Evolutionary conservation across 108 stramenopile species (phyloP), one percentile per base, ranked within the genome.

Genomic region (Fragilaria crotonensis): DNA sequence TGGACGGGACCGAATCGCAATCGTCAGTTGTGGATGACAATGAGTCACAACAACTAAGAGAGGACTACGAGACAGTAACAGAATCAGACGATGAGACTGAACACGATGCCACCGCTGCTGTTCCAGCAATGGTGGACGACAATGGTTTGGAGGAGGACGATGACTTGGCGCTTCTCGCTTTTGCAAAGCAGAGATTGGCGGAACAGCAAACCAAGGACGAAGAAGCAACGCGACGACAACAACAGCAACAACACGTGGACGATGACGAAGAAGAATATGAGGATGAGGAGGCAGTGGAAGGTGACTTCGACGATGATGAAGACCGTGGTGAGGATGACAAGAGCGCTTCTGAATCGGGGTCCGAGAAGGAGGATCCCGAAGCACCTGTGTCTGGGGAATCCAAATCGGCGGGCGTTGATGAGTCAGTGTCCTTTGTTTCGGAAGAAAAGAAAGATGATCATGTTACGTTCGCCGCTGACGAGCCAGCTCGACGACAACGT

Each of bases 61-160:
- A n/a, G n/a, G n/a, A n/a, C n/a, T n/a, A n/a, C n/a, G n/a, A n/a
- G n/a, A n/a, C n/a, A n/a, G n/a, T n/a, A n/a, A n/a, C n/a, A n/a
- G n/a, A n/a, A n/a, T n/a, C n/a, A n/a, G n/a, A n/a, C n/a, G n/a
- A n/a, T n/a, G n/a, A n/a, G n/a, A n/a, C n/a, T n/a, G n/a, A n/a
- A n/a, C n/a, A n/a, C n/a, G n/a, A n/a, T n/a, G n/a, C n/a, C n/a
- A n/a, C n/a, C n/a, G n/a, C n/a, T n/a, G n/a, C n/a, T n/a, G n/a
- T n/a, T n/a, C n/a, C n/a, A n/a, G n/a, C n/a, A n/a, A n/a, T n/a
- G n/a, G n/a, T n/a, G n/a, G n/a, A n/a, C n/a, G n/a, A n/a, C n/a
- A n/a, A n/a, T n/a, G n/a, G n/a, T n/a, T n/a, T n/a, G n/a, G 20
- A 49, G 22, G 51, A 26, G 18, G 51, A 52, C 18, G 51, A 52